Conservation (phyloP, 768 basidiomycete genomes). For the Dentipellis sp. region DNA sequence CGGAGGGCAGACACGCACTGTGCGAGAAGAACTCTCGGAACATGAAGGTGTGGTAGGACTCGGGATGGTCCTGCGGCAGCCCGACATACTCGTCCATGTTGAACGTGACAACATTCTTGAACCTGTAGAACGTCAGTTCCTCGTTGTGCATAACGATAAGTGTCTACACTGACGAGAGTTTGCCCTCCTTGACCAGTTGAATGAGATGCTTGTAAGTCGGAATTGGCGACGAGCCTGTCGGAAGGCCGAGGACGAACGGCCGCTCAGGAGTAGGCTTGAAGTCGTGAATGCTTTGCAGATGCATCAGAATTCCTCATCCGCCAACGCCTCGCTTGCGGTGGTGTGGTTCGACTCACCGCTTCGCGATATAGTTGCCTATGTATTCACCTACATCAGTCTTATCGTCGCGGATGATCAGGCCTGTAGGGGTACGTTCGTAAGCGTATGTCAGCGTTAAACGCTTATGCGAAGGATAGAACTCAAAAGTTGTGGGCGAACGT, state of each 20-base stretch:
- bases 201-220: constrained; percentile 86
- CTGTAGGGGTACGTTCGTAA: constrained; percentile 24
- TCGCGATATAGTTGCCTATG: constrained; percentile 70
- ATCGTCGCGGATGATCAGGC: constrained; percentile 78
- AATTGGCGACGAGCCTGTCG: constrained; percentile 83
- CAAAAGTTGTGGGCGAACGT: background rate
- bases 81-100: constrained; percentile 96
- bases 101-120: constrained; percentile 81
- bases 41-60: constrained; percentile 95
- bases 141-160: background rate
- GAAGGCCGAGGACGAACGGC: constrained; percentile 83
- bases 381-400: constrained; percentile 65
- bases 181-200: constrained; percentile 61
- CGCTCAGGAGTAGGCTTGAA: constrained; percentile 63
- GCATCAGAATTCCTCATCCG: background rate
- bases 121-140: constrained; percentile 29
- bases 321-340: no score
- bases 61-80: constrained; percentile 70
- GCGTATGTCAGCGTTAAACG: background rate
- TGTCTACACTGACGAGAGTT: constrained; percentile 51
- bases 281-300: constrained; percentile 51
- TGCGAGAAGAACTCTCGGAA: constrained; percentile 88
- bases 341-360: constrained; percentile 40
- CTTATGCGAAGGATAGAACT: background rate
- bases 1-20: constrained; percentile 30